Conservation (phyloP, 768 basidiomycete species). For the Amanita phalloides region DNA sequence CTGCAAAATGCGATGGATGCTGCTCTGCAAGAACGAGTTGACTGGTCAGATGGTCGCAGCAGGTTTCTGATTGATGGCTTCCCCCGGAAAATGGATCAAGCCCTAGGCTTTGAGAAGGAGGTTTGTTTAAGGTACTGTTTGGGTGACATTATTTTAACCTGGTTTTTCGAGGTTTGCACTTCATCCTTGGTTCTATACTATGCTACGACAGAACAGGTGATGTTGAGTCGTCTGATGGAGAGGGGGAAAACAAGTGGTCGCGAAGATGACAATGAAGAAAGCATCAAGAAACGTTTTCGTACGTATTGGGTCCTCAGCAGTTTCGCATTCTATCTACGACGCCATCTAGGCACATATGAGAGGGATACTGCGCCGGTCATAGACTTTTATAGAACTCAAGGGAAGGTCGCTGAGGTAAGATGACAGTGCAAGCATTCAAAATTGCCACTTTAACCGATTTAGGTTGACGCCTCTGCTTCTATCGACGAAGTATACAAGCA, state of each 20-base stretch:
- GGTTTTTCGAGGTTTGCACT: slow-evolving; percentile 52
- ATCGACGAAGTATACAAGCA: slow-evolving; percentile 64
- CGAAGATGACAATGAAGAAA: slow-evolving; percentile 92
- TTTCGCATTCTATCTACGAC: neutral
- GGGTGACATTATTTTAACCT: neutral
- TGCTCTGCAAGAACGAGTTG: slow-evolving; percentile 38
- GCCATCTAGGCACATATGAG: slow-evolving; percentile 73
- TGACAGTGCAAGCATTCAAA: neutral
- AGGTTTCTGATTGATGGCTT: slow-evolving; percentile 96
- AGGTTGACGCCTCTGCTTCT: slow-evolving; percentile 62
- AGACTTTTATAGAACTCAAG: slow-evolving; percentile 54
- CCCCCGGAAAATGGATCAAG: slow-evolving; percentile 98
- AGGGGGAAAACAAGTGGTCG: slow-evolving; percentile 90
- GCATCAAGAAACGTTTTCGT: slow-evolving; percentile 96
- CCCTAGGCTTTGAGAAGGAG: slow-evolving; percentile 76
- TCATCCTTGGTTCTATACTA: slow-evolving; percentile 81
- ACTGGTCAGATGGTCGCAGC: slow-evolving; percentile 63
- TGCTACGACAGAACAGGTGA: slow-evolving; percentile 77
- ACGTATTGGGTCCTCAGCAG: slow-evolving; percentile 15
- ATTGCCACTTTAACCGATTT: neutral
- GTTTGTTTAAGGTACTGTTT: slow-evolving; percentile 28
- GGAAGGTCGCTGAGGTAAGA: slow-evolving; percentile 74
- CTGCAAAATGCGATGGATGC: slow-evolving; percentile 85
- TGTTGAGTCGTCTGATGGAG: slow-evolving; percentile 78
- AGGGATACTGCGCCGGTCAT: slow-evolving; percentile 92